These are phyloP conservation scores for Salix viminalis DNA, from an alignment of 345 rosid species.

Conservation along the genomic window DNA sequence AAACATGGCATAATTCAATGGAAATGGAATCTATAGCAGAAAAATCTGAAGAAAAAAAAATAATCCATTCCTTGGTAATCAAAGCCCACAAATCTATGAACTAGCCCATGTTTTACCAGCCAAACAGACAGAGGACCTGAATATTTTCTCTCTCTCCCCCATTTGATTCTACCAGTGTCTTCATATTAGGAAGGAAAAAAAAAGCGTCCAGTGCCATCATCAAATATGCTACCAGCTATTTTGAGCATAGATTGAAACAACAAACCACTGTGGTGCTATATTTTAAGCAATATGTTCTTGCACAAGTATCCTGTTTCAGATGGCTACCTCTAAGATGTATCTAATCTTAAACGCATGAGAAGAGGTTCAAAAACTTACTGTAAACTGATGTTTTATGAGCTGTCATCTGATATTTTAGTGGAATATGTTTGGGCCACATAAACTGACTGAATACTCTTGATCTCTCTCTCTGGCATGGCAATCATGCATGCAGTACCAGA, in stretches of 20 bases:
- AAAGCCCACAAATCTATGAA: too few species aligned
- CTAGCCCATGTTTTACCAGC: too few species aligned
- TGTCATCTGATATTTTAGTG: background rate
- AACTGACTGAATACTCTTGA: background rate
- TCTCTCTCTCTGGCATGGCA: background rate
- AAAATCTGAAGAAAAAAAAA: background rate
- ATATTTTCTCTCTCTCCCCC: too few species aligned
- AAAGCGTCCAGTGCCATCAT: background rate
- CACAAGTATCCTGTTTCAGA: background rate
- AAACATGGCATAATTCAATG: conserved; percentile 4
- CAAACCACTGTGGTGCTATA: background rate
- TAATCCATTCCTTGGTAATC: too few species aligned
- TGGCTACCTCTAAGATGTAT: background rate
- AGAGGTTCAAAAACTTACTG: background rate
- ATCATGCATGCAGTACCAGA: background rate
- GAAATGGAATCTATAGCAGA: background rate
- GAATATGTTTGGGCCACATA: background rate
- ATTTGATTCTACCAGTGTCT: background rate
- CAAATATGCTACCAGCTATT: background rate
- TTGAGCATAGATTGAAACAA: background rate
- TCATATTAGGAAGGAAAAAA: background rate
- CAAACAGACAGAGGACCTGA: too few species aligned
- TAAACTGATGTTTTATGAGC: background rate
- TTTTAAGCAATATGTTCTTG: background rate
- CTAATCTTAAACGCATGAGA: background rate